phyloP scores from a whole-genome alignment of 2,329 filamentous ascomycete genomes.

The Rosellinia necatrix region DNA sequence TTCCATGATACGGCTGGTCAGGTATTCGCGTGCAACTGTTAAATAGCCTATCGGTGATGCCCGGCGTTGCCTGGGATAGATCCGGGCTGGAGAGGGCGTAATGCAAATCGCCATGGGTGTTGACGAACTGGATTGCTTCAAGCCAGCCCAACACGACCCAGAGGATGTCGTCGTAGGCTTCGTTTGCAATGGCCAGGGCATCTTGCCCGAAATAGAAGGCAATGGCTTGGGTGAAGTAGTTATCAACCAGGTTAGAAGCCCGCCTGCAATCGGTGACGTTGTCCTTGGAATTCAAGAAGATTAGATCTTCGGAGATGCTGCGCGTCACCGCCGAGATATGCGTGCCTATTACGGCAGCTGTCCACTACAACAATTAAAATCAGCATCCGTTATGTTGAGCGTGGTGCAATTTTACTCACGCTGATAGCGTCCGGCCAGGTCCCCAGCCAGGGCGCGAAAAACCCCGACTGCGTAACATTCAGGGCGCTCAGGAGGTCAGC shows the following conservation, averaged over 20 bases:
- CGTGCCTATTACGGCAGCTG: slow-evolving; percentile 81
- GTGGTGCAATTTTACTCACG: too few relatives aligned
- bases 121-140: slow-evolving; percentile 77
- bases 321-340: slow-evolving; percentile 74
- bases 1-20: slow-evolving; percentile 71
- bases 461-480: slow-evolving; percentile 74
- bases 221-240: slow-evolving; percentile 76
- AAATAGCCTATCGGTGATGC: slow-evolving; percentile 34
- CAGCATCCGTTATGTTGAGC: too few relatives aligned
- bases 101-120: slow-evolving; percentile 68
- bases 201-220: slow-evolving; percentile 89
- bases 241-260: slow-evolving; percentile 79
- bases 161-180: slow-evolving; percentile 90
- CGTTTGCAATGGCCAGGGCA: slow-evolving; percentile 69
- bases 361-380: too few relatives aligned
- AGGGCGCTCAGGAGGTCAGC: slow-evolving; percentile 66
- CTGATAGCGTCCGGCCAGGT: slow-evolving; percentile 86
- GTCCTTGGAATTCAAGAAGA: slow-evolving; percentile 39
- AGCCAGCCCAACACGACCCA: slow-evolving; percentile 96
- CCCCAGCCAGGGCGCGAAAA: slow-evolving; percentile 77
- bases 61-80: slow-evolving; percentile 21
- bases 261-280: slow-evolving; percentile 51
- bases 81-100: slow-evolving; percentile 46
- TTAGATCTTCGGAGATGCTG: slow-evolving; percentile 68
- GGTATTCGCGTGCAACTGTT: slow-evolving; percentile 30